Evolutionary conservation across 2,329 filamentous ascomycete species (phyloP), one percentile per base, ranked within the genome.

Genomic region (Pleoardoris graminearum): DNA sequence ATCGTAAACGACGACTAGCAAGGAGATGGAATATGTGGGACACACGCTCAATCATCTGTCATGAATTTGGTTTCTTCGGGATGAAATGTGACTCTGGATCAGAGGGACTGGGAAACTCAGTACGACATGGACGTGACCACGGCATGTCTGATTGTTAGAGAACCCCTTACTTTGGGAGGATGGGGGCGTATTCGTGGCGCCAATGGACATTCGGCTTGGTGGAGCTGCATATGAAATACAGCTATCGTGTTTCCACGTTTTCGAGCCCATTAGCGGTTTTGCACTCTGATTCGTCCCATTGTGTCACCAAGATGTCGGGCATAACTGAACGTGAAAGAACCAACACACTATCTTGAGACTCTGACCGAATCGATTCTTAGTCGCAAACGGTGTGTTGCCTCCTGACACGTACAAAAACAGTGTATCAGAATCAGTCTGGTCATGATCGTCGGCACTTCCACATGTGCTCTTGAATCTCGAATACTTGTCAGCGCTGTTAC

Each of bases 1-100:
- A 76, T 75, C 85, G 70, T 90, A 89, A 69, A 59, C 64, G 51
- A 63, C 62, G 55, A 54, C 50, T 49, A 46, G 57, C 50, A 52
- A 41, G 58, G 53, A 60, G 59, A 59, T 61, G 54, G 54, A 59
- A 58, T 50, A 61, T 67, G 61, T 65, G 56, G 63, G 66, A 61
- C 62, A 65, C 63, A 62, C 59, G 63, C 65, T 69, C 67, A 63
- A 66, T 60, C 64, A 62, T 62, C 53, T 63, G 61, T 67, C 62
- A 71, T 70, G 67, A 64, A 68, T 67, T 70, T 59, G 64, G 62
- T 65, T 68, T 69, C 60, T 55, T 66, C 65, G 59, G 64, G 60
- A 67, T 68, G 65, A 61, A 44, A 60, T 72, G 72, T 73, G 69
- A 67, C 68, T 71, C 67, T 70, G 63, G 70, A 74, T 73, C 70